Evolutionary conservation across 2,329 filamentous ascomycete genomes (phyloP).

Genomic region (Aspergillus cejpii): DNA sequence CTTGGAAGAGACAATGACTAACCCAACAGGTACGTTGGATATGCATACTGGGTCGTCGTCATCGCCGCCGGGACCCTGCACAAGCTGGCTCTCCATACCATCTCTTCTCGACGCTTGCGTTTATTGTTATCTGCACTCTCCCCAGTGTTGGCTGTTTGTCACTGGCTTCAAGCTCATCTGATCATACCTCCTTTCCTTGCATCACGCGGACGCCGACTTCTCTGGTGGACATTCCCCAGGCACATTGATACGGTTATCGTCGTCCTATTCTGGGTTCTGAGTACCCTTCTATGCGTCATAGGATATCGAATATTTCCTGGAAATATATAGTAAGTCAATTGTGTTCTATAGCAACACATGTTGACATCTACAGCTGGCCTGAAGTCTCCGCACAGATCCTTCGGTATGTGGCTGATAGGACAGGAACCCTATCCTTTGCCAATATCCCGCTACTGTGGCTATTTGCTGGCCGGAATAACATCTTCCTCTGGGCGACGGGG

Average conservation of each 20-base stretch:
- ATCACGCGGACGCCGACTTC: conserved; percentile 36
- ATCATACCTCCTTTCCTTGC: conserved; percentile 42
- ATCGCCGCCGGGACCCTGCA: conserved; percentile 31
- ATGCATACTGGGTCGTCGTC: conserved; percentile 38
- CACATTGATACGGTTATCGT: conserved; percentile 45
- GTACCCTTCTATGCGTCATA: conserved; percentile 39
- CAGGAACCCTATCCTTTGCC: conserved; percentile 57
- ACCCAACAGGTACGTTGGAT: conserved; percentile 25
- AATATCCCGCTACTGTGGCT: conserved; percentile 61
- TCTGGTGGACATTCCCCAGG: conserved; percentile 45
- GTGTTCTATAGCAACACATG: neutral
- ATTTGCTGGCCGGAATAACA: conserved; percentile 61
- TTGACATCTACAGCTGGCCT: conserved; percentile 20
- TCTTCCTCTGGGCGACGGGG: conserved; percentile 59
- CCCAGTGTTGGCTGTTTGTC: conserved; percentile 12
- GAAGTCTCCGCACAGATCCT: conserved; percentile 35
- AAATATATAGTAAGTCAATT: conserved; percentile 43
- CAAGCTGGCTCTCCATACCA: conserved; percentile 23
- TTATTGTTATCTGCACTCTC: conserved; percentile 2
- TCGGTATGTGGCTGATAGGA: conserved; percentile 57
- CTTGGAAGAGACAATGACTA: neutral
- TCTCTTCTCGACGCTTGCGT: conserved; percentile 8
- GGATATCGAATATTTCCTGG: conserved; percentile 42
- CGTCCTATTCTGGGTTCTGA: conserved; percentile 41
- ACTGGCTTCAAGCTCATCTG: conserved; percentile 36